These are phyloP conservation scores for Vinca minor DNA, from an alignment of 257 asterid species.

Conservation along the genomic window DNA sequence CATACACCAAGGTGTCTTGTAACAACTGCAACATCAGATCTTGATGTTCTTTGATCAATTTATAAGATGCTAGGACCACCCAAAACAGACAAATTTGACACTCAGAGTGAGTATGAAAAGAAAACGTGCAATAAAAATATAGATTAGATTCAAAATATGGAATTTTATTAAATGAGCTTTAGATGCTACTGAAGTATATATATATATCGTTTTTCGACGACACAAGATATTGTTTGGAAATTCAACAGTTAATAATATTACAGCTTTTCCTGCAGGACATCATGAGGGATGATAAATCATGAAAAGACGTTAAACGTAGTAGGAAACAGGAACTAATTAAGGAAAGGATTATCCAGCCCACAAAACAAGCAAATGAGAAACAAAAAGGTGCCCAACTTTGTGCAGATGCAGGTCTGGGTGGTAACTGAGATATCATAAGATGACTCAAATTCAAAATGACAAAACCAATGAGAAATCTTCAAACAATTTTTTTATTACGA, in stretches of 20 bases:
- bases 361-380: too few species aligned
- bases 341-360: too few species aligned
- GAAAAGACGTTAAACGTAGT: background rate
- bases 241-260: background rate
- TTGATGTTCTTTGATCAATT: background rate
- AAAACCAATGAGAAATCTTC: background rate
- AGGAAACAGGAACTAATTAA: background rate
- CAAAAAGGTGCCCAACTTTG: background rate
- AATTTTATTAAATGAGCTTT: background rate
- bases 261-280: too few species aligned
- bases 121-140: too few species aligned
- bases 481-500: background rate
- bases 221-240: background rate
- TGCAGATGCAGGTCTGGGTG: background rate
- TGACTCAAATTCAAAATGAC: background rate
- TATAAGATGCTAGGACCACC: background rate
- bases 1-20: background rate
- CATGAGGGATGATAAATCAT: background rate
- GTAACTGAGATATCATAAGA: background rate
- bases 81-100: background rate
- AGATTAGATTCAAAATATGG: background rate
- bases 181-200: too few species aligned
- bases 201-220: too few species aligned
- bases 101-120: background rate
- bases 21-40: background rate